Percentiles rank a stretch among this genome's conserved stretches.
Conservation (phyloP, 106 monocot genomes). For the Xerophyta viscosa region DNA sequence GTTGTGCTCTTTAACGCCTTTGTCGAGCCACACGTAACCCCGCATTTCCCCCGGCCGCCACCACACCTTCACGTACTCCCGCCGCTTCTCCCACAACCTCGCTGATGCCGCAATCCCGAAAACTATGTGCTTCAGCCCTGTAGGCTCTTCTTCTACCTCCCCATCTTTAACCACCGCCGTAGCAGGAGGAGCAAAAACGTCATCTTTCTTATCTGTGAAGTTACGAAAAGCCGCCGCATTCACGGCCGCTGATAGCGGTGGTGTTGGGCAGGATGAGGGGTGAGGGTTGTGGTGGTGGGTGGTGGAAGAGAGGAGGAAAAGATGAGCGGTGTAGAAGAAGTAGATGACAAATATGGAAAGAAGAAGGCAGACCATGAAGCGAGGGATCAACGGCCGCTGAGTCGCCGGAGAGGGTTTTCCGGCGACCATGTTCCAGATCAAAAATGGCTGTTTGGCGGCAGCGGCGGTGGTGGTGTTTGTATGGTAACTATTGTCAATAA, state of each 20-base stretch:
- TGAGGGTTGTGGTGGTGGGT: background rate
- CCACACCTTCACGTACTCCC: slow-evolving; percentile 40
- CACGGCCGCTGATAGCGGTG: too few species aligned
- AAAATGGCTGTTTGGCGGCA: background rate
- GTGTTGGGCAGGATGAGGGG: background rate
- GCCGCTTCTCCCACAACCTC: slow-evolving; percentile 20
- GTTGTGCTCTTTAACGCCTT: slow-evolving; percentile 2
- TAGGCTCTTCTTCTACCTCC: too few species aligned
- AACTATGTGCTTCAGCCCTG: slow-evolving; percentile 22
- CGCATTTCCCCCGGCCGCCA: slow-evolving; percentile 20
- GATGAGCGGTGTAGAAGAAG: background rate
- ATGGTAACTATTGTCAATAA: too few species aligned
- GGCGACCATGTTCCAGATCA: background rate
- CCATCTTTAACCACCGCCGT: too few species aligned
- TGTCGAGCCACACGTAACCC: slow-evolving; percentile 36
- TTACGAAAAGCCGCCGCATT: too few species aligned
- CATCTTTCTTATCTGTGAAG: too few species aligned
- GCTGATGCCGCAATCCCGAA: slow-evolving; percentile 41
- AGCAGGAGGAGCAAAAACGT: too few species aligned
- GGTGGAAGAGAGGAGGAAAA: background rate
- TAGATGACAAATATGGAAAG: background rate
- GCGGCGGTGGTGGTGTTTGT: background rate
- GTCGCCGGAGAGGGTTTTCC: background rate
- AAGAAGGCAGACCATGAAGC: slow-evolving; percentile 1
- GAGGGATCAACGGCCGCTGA: background rate